phyloP scores from a whole-genome alignment of 495 filamentous ascomycete genomes.

The Parmelia sp. region DNA sequence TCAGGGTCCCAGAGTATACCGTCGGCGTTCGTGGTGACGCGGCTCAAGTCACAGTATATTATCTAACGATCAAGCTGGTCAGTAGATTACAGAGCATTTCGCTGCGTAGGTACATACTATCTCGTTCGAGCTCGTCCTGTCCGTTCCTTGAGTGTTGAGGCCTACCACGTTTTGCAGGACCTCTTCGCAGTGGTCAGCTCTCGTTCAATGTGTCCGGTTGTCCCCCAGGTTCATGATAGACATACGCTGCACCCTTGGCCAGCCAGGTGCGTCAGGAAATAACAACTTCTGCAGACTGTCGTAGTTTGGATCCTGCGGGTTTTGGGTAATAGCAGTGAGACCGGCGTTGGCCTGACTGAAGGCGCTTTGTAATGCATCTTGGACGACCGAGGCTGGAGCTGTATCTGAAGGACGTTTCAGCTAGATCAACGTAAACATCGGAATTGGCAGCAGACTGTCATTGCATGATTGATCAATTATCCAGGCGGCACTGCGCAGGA shows the following conservation, averaged over 20 bases:
- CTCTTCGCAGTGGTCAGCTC: not conserved
- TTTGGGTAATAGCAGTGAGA: not conserved
- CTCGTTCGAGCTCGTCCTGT: not conserved
- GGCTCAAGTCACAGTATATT: not conserved
- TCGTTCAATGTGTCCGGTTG: not conserved
- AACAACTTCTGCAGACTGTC: not conserved
- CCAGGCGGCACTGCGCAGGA: not conserved
- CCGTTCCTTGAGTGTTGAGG: not conserved
- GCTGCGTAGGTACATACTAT: not conserved
- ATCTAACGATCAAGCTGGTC: not conserved
- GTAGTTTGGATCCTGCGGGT: not conserved
- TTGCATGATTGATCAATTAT: conserved; percentile 3
- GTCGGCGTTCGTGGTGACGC: not conserved
- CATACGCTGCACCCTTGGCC: conserved; percentile 1
- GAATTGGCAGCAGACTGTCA: not conserved
- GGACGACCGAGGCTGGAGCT: not conserved
- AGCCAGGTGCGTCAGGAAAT: not conserved
- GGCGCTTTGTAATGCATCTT: not conserved
- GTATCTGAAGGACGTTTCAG: not conserved
- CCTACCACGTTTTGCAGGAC: not conserved
- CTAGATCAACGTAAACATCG: not conserved
- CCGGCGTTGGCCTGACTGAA: not conserved
- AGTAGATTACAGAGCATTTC: not conserved
- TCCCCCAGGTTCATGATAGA: not conserved
- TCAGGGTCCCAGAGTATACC: conserved; percentile 2